These are phyloP conservation scores for Cystofilobasidium capitatum DNA, from an alignment of 768 basidiomycete species.

Conservation along the genomic window DNA sequence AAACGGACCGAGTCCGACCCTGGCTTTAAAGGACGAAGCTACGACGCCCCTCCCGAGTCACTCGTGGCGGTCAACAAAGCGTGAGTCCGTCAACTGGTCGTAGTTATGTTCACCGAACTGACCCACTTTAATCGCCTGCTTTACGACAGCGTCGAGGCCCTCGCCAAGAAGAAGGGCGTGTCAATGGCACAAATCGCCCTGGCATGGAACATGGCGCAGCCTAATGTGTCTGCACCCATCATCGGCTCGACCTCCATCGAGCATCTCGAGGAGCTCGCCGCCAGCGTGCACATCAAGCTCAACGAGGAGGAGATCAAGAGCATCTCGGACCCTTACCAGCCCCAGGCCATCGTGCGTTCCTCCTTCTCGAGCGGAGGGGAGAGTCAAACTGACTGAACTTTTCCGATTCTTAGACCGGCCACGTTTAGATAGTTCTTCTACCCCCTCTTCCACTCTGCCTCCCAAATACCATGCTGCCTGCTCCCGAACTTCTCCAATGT, in stretches of 20 bases:
- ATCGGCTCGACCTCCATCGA: conserved; percentile 50
- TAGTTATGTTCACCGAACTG: neutral
- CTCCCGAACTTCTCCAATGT: too few relatives aligned
- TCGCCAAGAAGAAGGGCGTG: conserved; percentile 48
- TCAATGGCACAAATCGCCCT: conserved; percentile 53
- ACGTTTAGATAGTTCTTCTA: too few relatives aligned
- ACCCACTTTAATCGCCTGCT: conserved; percentile 30
- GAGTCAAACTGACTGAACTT: too few relatives aligned
- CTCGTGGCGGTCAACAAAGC: conserved; percentile 22
- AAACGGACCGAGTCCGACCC: conserved; percentile 41
- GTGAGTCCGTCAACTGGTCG: neutral
- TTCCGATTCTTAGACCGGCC: too few relatives aligned
- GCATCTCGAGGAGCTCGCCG: conserved; percentile 50
- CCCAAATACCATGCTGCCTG: too few relatives aligned
- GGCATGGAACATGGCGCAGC: conserved; percentile 46
- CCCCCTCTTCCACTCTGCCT: neutral
- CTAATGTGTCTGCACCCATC: conserved; percentile 53
- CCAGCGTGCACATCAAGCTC: conserved; percentile 44
- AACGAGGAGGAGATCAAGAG: conserved; percentile 51
- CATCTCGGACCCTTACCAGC: conserved; percentile 50
- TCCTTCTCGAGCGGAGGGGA: too few relatives aligned
- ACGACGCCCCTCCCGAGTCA: conserved; percentile 20
- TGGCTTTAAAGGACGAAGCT: conserved; percentile 33
- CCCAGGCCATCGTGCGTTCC: conserved; percentile 44
- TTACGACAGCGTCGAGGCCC: conserved; percentile 46